phyloP scores from a whole-genome alignment of 305 asterid species.

The Fraxinus greggii region DNA sequence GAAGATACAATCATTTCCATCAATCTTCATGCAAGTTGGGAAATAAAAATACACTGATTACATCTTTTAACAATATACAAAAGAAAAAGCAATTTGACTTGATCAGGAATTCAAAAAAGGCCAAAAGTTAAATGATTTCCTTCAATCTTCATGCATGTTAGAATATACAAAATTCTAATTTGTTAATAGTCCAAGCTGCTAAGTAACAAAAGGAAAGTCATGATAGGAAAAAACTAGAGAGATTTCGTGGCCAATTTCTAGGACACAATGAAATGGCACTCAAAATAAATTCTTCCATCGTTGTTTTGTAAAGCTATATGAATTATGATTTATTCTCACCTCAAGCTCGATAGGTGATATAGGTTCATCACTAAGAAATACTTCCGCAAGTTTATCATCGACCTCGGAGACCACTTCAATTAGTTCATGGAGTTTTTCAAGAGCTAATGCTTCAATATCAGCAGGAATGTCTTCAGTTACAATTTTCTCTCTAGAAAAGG shows the following conservation, averaged over 20 bases:
- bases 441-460: constrained; percentile 56
- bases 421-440: constrained; percentile 80
- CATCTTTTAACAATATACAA: background rate
- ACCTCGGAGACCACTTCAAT: constrained; percentile 88
- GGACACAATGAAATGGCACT: background rate
- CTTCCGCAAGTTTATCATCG: constrained; percentile 89
- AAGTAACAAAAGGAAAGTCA: constrained; percentile 7
- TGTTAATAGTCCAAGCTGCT: background rate
- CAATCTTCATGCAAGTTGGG: constrained; percentile 10
- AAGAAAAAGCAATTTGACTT: background rate
- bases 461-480: constrained; percentile 79
- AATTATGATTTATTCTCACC: constrained; percentile 40
- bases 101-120: background rate
- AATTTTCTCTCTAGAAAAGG: constrained; percentile 61
- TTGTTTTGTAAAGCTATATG: constrained; percentile 3
- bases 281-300: background rate
- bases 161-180: background rate
- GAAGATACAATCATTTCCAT: background rate
- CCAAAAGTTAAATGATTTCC: background rate
- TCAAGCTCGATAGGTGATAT: constrained; percentile 74
- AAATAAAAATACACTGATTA: background rate
- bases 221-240: background rate
- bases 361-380: constrained; percentile 84
- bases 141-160: constrained; percentile 7
- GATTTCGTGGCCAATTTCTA: constrained; percentile 7